Conservation (phyloP, 768 basidiomycete genomes). For the Pleurotus tuoliensis region DNA sequence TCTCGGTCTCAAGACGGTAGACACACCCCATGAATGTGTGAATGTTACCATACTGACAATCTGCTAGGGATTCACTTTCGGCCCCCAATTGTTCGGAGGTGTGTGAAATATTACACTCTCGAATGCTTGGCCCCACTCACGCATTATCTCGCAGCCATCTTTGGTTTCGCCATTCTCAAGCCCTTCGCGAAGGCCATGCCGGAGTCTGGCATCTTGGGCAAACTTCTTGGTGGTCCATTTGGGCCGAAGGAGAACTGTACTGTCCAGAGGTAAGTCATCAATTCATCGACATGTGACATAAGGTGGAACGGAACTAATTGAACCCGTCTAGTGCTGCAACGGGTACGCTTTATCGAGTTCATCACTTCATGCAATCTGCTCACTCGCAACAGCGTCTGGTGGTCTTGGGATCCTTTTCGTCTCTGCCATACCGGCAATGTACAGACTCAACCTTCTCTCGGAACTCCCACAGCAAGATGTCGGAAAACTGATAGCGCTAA, state of each 20-base stretch:
- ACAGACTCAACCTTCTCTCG: conserved; percentile 47
- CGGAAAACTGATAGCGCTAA: conserved; percentile 53
- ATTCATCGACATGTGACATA: no score
- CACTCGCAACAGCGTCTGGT: conserved; percentile 37
- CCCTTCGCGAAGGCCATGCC: conserved; percentile 47
- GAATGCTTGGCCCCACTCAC: no score
- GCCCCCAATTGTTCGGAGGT: conserved; percentile 53
- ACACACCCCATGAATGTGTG: neutral
- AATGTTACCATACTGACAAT: neutral
- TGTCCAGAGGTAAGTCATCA: conserved; percentile 39
- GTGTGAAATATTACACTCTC: conserved; percentile 18
- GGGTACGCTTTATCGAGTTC: conserved; percentile 21
- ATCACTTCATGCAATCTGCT: neutral
- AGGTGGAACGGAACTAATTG: no score
- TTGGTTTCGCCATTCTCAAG: conserved; percentile 60
- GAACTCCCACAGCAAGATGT: conserved; percentile 44
- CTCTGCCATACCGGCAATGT: conserved; percentile 57
- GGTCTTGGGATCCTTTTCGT: conserved; percentile 59
- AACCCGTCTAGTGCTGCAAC: conserved; percentile 41
- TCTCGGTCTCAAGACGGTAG: conserved; percentile 59
- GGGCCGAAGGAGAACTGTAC: conserved; percentile 68
- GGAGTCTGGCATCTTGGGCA: conserved; percentile 38
- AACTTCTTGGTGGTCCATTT: conserved; percentile 50
- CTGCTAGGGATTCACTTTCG: conserved; percentile 40
- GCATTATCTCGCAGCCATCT: conserved; percentile 35